Conservation (phyloP, 2,329 filamentous ascomycete genomes). For the Penicillium nordicum region DNA sequence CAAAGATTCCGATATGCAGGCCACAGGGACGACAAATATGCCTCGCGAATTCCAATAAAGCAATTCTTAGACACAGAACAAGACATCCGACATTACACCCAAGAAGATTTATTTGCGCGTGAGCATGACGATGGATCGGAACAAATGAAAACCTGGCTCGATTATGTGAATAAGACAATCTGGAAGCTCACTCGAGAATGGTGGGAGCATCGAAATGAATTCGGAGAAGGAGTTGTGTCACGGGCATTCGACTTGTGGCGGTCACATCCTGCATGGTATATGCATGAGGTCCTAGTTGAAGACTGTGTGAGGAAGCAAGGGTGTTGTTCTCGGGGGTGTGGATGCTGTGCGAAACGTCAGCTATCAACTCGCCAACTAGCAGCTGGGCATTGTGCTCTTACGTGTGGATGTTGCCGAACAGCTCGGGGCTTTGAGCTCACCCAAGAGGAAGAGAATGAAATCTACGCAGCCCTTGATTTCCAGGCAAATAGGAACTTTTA, state of each 20-base stretch:
- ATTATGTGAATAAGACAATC: background rate
- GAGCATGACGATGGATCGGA: background rate
- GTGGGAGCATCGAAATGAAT: background rate
- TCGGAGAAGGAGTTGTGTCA: background rate
- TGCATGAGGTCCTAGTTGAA: too few species aligned
- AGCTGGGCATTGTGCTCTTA: too few species aligned
- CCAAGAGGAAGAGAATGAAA: too few species aligned
- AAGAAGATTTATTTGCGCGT: background rate
- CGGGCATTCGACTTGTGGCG: background rate
- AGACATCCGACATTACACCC: background rate
- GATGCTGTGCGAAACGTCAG: too few species aligned
- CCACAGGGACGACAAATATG: background rate
- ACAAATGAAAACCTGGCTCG: background rate
- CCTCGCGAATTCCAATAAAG: background rate
- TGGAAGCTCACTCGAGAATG: background rate
- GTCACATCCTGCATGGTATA: background rate
- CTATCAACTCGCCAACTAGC: too few species aligned
- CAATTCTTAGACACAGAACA: background rate
- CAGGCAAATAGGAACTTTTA: too few species aligned
- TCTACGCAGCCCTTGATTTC: too few species aligned
- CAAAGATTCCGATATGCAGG: background rate
- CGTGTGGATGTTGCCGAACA: too few species aligned
- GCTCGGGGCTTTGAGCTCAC: too few species aligned
- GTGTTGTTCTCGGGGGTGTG: too few species aligned
- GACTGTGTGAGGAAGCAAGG: too few species aligned